Percentiles rank a stretch among this genome's conserved stretches.
Conservation (phyloP, 2,329 filamentous ascomycete species). For the Fusarium sp. region DNA sequence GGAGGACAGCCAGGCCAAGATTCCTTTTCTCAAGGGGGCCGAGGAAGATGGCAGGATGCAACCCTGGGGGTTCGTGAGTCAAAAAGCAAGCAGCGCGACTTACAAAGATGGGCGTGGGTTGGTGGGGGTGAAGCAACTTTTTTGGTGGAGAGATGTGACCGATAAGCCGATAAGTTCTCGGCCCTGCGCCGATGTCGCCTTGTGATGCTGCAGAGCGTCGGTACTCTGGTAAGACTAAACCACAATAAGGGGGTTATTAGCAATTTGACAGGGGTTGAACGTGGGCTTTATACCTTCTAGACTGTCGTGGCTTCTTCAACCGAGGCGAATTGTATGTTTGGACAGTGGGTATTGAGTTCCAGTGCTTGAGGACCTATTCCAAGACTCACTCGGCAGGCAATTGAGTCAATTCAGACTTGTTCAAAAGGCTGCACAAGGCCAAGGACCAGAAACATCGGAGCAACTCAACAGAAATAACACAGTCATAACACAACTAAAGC, state of each 20-base stretch:
- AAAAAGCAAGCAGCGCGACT: conserved; percentile 25
- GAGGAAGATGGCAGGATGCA: neutral
- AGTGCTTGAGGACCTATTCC: neutral
- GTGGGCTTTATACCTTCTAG: neutral
- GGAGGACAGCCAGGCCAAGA: neutral
- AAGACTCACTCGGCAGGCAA: neutral
- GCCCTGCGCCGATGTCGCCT: conserved; percentile 39
- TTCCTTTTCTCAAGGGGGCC: neutral
- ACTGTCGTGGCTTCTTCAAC: neutral
- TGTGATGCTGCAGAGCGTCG: conserved; percentile 16
- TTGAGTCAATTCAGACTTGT: neutral
- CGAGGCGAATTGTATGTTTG: neutral
- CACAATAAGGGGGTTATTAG: neutral
- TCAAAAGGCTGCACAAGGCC: too few species aligned
- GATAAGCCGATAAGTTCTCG: conserved; percentile 46
- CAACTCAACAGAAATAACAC: too few species aligned
- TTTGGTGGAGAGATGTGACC: conserved; percentile 17
- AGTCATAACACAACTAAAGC: too few species aligned
- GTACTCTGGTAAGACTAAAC: conserved; percentile 3
- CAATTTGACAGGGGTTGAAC: neutral
- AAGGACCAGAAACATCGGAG: too few species aligned
- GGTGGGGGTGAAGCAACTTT: conserved; percentile 29
- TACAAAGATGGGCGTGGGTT: conserved; percentile 26
- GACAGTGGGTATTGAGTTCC: neutral
- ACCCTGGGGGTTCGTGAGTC: conserved; percentile 26